Percentiles rank a stretch among this genome's conserved stretches.
phyloP scores from a whole-genome alignment of 129 eudicot genomes.

The Arctium minus region DNA sequence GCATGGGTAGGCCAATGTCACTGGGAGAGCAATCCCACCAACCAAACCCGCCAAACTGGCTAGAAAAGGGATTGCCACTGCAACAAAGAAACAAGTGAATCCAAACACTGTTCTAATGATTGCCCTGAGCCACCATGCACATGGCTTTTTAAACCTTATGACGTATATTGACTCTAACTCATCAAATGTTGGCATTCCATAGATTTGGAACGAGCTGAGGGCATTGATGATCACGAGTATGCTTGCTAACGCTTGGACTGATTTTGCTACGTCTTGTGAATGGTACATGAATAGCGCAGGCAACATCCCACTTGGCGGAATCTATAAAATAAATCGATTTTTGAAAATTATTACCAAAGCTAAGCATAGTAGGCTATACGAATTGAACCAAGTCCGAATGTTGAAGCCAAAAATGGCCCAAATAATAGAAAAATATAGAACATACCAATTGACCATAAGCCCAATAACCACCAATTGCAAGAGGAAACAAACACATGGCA shows the following conservation, averaged over 20 bases:
- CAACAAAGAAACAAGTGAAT: conserved; percentile 44
- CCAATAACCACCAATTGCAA: conserved; percentile 67
- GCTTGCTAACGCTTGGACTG: conserved; percentile 31
- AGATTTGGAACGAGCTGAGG: conserved; percentile 53
- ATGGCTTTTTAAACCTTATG: conserved; percentile 34
- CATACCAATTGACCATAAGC: conserved; percentile 56
- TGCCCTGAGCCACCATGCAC: conserved; percentile 51
- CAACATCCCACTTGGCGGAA: conserved; percentile 48
- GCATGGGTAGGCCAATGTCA: conserved; percentile 55
- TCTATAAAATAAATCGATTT: conserved; percentile 20
- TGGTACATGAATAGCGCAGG: conserved; percentile 43
- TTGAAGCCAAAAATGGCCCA: background rate
- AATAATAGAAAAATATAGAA: background rate
- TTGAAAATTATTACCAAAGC: background rate
- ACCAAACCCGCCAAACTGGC: conserved; percentile 46
- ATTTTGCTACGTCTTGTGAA: conserved; percentile 30
- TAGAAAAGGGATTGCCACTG: conserved; percentile 43
- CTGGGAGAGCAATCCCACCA: conserved; percentile 46
- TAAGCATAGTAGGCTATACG: background rate
- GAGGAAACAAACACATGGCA: conserved; percentile 58
- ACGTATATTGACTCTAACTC: conserved; percentile 43
- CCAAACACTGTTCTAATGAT: conserved; percentile 40
- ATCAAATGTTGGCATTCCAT: conserved; percentile 52
- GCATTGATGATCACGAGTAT: conserved; percentile 42
- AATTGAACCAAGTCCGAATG: background rate